phyloP scores from a whole-genome alignment of 352 stramenopile genomes.

The Pythium insidiosum region DNA sequence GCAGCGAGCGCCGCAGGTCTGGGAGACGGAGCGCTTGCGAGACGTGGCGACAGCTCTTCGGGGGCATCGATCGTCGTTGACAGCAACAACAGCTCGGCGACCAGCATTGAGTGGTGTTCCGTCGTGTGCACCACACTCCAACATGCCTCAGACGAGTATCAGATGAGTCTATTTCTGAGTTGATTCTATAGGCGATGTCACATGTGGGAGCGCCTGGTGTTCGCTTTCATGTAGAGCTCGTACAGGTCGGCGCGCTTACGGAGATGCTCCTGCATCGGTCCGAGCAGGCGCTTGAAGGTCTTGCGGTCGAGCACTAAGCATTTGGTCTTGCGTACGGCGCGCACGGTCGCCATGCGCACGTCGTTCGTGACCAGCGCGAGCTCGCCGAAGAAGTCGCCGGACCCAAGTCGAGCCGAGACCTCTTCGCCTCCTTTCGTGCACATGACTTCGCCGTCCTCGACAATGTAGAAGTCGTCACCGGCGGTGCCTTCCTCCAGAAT shows the following conservation, averaged over 20 bases:
- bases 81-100: no score
- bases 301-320: constrained; percentile 84
- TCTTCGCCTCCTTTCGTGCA: constrained; percentile 53
- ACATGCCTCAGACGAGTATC: no score
- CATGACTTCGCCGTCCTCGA: constrained; percentile 58
- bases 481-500: constrained; percentile 46
- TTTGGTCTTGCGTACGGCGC: constrained; percentile 66
- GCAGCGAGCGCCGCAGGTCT: constrained; percentile 47
- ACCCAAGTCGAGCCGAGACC: constrained; percentile 44
- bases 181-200: no score
- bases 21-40: constrained; percentile 33
- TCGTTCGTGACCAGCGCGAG: constrained; percentile 88
- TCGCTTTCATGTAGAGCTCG: constrained; percentile 52
- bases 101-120: no score
- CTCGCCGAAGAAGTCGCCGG: constrained; percentile 65
- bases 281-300: constrained; percentile 86
- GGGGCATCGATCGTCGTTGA: no score
- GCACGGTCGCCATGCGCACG: constrained; percentile 85
- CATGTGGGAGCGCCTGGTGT: no score
- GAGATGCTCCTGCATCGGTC: constrained; percentile 86
- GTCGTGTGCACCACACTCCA: no score
- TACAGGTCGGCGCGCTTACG: constrained; percentile 55
- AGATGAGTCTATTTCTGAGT: no score
- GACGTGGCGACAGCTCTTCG: constrained; percentile 53
- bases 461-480: constrained; percentile 80